Base-by-base conservation (phyloP, 495 filamentous ascomycete genomes). In the Letharia lupina region DNA sequence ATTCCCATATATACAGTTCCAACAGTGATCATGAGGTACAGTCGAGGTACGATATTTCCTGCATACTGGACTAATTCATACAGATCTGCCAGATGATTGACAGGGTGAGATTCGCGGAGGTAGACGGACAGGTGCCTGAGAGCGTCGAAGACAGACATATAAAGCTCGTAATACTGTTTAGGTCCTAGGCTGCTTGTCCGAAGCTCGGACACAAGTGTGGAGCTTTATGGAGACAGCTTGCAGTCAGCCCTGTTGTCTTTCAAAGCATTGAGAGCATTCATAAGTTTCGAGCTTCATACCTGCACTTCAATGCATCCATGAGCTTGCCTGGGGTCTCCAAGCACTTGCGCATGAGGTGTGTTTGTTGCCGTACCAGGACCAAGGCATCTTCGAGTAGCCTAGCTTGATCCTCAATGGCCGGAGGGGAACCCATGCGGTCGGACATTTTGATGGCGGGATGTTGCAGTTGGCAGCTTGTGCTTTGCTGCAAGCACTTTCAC, bases 251-350 rank as follows among this genome's bases (percentile, higher is more conserved):
- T n/a, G 35, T 44, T 33, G 31, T 52, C 18, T 28, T 31, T 45
- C 18, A 20, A 41, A 50, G 8, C 13, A 54, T 35, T 45, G 20
- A 16, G 39, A 39, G 45, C n/a, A 31, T n/a, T 44, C 45, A 37
- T 8, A 20, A 40, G 40, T 10, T 23, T 59, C 45, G 18, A 41
- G 63, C 57, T 40, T 52, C 35, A 39, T 71, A 98, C 94, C 93
- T 94, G 91, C 94, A 98, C 78, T 98, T 98, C 70, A 98, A 85
- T 73, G 94, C 94, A 82, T 98, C 94, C 94, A 98, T 98, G 67
- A 98, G 86, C 85, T 98, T 98, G 58, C 94, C 94, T 7, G 95
- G 94, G 12, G 92, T 94, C 74, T 98, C 95, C 60, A 98, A 83
- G 74, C 91, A 96, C 81, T 93, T 94, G 79, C 93, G 91, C 94